phyloP scores from a whole-genome alignment of 345 rosid species.

The Salix viminalis region DNA sequence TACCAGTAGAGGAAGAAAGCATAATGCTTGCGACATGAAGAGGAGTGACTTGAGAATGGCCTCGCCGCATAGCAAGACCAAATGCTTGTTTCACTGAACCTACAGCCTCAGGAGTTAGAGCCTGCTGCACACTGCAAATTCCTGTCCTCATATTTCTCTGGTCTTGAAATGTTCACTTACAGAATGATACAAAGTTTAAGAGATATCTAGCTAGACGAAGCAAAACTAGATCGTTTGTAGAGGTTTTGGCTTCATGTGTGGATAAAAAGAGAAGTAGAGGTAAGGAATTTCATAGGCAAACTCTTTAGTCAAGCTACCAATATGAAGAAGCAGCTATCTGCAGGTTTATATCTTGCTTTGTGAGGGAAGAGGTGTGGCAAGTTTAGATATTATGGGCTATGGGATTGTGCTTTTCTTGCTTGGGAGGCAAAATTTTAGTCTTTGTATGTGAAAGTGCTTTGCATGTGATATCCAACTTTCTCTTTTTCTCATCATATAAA shows the following conservation, averaged over 20 bases:
- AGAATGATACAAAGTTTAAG: background rate
- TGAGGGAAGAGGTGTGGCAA: background rate
- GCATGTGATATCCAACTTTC: conserved; percentile 54
- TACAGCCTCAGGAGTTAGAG: conserved; percentile 75
- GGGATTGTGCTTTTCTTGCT: conserved; percentile 66
- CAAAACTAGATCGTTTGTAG: background rate
- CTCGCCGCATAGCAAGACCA: conserved; percentile 68
- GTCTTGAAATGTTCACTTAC: background rate
- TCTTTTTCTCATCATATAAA: conserved; percentile 21
- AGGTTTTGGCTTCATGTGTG: conserved; percentile 9
- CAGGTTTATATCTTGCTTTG: conserved; percentile 2
- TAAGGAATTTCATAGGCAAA: conserved; percentile 1
- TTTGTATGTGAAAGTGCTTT: conserved; percentile 47
- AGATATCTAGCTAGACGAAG: background rate
- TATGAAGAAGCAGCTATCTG: conserved; percentile 4
- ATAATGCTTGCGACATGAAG: conserved; percentile 91
- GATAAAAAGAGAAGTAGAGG: conserved; percentile 1
- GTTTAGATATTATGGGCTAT: conserved; percentile 12
- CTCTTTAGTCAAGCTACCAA: background rate
- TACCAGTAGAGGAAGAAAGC: conserved; percentile 70
- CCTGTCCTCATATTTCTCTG: conserved; percentile 65
- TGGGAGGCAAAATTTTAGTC: conserved; percentile 45
- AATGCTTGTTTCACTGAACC: conserved; percentile 71
- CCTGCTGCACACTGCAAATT: conserved; percentile 78
- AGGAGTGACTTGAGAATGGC: conserved; percentile 98